Base-by-base conservation (phyloP, 2,329 filamentous ascomycete genomes). In the Hymenoscyphus fructigenus region DNA sequence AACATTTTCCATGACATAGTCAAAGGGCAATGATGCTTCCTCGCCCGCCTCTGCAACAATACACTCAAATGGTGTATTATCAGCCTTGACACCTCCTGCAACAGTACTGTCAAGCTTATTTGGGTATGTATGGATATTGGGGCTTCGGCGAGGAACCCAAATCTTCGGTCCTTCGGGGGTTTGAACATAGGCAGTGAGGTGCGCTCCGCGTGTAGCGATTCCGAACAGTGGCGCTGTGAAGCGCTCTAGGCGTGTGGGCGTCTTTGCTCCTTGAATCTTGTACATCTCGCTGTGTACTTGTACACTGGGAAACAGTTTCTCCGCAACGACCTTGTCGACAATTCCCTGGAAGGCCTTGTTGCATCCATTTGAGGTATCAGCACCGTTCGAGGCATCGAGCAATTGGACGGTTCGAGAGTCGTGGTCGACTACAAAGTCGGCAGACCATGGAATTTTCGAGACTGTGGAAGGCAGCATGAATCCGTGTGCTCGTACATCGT, bases 81-180 rank as follows among this genome's bases (percentile, higher is more conserved):
- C 84, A 0, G 88, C 85, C 62, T 88, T 85, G 71, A 93, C 86
- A 0, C 91, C 91, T 2, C 91, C 91, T 0, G 91, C 91, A 15
- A 93, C 91, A 6, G 90, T 90, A 72, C 92, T 94, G 74, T 95
- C 91, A 63, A 93, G 81, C 82, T 91, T 87, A 3, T 86, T 85
- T 0, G 88, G 88, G 71, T 91, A 93, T 0, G 90, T 93, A 75
- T 88, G 85, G 72, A 93, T 89, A 10, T 81, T 84, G 59, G 77
- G 79, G 57, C 88, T 85, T 17, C 91, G 81, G 28, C 88, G 80
- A 0, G 91, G 89, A 1, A 91, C 84, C 91, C 91, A 95, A 34
- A 94, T 83, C 70, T 83, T 85, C 62, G 91, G 57, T 5, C 66
- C 68, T 68, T 73, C 76, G n/a, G 74, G 74, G 5, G 81, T 81